Base-by-base conservation (phyloP, 805 yeast genomes). In the Tetrapisispora nanseiensis region DNA sequence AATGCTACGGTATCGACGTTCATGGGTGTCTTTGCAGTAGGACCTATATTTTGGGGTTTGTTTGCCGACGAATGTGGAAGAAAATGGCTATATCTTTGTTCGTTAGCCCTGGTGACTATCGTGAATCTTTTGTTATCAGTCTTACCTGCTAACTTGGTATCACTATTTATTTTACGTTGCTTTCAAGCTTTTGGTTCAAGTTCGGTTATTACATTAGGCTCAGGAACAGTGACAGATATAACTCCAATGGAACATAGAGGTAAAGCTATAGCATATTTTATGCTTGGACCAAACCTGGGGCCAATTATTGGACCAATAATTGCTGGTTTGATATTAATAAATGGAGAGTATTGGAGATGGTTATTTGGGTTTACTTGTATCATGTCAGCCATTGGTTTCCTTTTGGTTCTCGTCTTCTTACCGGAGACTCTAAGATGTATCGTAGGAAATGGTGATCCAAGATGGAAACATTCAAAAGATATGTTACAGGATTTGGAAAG, bases 161-260 rank as follows among this genome's bases (percentile, higher is more conserved):
- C 90, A 0, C 68, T 85, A 1, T 74, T 81, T 28, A 72, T 86
- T 4, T 66, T 86, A 2, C 67, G 77, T 45, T 59, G 82, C 3
- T 80, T 89, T 2, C 86, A 82, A 52, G 90, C 87, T 1, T 69
- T 87, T 54, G 94, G 95, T 29, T 95, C 92, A 0, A 76, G 86
- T 46, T 81, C 90, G 2, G 95, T 87, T 0, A 94, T 87, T 57
- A 77, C 94, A 16, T 81, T 86, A 23, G 96, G 96, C 1, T 95
- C 95, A 0, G 96, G 95, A 2, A 84, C 95, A 0, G 79, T 87
- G 16, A 76, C 86, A 23, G 97, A 87, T 58, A 60, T 87, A 26
- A 80, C 72, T 46, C 69, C 75, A 8, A 79, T 81, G 16, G 69
- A 74, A 24, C 74, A 78, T 49, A 68, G 95, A 52, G 96, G 95